Evolutionary conservation across 2,329 filamentous ascomycete genomes (phyloP).

Genomic region (Hortaea werneckii): DNA sequence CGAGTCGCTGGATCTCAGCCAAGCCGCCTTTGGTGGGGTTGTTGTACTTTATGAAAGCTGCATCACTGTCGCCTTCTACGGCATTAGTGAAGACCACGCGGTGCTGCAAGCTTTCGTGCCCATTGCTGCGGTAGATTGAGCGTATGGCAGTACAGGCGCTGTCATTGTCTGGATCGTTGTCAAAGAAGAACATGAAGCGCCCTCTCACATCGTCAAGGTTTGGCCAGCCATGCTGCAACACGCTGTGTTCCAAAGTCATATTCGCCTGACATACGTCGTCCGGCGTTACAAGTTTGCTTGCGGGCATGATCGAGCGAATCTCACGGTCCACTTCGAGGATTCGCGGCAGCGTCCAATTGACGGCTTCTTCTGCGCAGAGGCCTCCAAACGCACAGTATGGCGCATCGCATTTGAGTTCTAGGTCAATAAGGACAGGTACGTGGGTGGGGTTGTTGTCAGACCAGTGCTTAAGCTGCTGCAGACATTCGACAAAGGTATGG

Average conservation of each 20-base stretch:
- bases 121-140: conserved; percentile 28
- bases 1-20: conserved; percentile 35
- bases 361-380: conserved; percentile 30
- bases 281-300: conserved; percentile 35
- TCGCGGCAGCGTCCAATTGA: conserved; percentile 34
- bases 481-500: conserved; percentile 37
- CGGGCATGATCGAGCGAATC: conserved; percentile 35
- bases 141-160: conserved; percentile 20
- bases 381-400: conserved; percentile 25
- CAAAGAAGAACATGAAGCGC: conserved; percentile 42
- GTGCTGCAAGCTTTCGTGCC: conserved; percentile 31
- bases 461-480: conserved; percentile 36
- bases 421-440: conserved; percentile 40
- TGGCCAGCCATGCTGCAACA: conserved; percentile 41
- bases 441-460: conserved; percentile 33
- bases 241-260: conserved; percentile 37
- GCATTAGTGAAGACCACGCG: conserved; percentile 42
- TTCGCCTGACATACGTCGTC: conserved; percentile 35
- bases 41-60: conserved; percentile 43
- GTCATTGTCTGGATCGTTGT: conserved; percentile 35
- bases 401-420: conserved; percentile 39
- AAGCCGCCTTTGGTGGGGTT: conserved; percentile 27
- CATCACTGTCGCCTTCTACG: conserved; percentile 35
- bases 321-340: conserved; percentile 38
- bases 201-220: conserved; percentile 35